Base-by-base conservation (phyloP, 257 asterid species). In the Nicotiana otophora region DNA sequence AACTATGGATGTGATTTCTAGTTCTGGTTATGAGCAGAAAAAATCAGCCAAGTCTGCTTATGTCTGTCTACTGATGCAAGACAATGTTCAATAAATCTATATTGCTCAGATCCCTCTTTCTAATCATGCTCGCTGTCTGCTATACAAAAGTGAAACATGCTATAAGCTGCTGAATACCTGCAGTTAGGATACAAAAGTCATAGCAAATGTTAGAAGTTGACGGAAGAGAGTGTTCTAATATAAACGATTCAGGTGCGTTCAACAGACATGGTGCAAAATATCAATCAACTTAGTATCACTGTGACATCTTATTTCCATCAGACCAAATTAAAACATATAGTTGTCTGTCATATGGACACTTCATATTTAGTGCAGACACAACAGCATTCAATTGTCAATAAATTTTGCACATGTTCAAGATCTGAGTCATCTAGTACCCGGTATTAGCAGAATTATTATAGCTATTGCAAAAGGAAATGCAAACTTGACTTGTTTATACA, bases 391-490 rank as follows among this genome's bases (percentile, higher is more conserved):
- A 51, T 23, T 51, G 63, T 74, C 58, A 70, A 20, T 70, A 10
- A 23, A 1, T 28, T 48, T 74, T 26, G 62, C 46, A 48, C 63
- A 51, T 74, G 42, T 4, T 74, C 63, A 51, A 74, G 28, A 51
- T 74, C 46, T 0, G 62, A 74, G 62, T 64, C 72, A 23, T 54
- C 86, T 77, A 8, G 17, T 81, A 96, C 99, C 98, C 85, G 99
- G 99, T 91, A 96, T 96, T 69, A 96, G 90, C 90, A 96, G 84
- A 84, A 96, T 85, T 81, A 93, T 94, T 81, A 96, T 94, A 66
- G 97, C 92, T 63, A 93, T 39, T 84, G 98, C 99, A 85, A 98
- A 88, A 72, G 94, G 81, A 86, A 94, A 96, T 34, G 99, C 99
- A 85, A 96, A 94, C 86, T 91, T 90, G 89, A 94, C 99, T 91